Base-by-base conservation (phyloP, 1,284 basidiomycete genomes). In the Xerocomus nothofagi region DNA sequence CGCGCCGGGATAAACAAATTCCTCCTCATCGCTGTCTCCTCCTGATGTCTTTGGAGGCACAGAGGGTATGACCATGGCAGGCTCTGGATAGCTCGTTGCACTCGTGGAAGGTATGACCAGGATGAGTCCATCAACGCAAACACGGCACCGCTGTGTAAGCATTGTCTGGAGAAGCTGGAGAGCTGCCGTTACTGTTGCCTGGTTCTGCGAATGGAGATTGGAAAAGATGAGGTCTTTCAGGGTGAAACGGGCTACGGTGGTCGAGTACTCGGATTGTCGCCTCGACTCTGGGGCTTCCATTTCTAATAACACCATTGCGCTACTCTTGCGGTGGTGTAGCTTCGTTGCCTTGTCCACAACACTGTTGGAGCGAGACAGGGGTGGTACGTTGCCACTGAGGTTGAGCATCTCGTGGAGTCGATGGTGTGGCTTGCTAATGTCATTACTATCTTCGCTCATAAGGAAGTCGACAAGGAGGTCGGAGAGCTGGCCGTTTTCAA, bases 161-260 rank as follows among this genome's bases (percentile, higher is more conserved):
- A 96, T 75, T 1, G 88, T 85, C 55, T 86, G 82, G 18, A 95
- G 71, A 9, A 97, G 76, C 56, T 91, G 88, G 33, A 96, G 71
- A 3, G 91, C 88, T 8, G 91, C 82, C 0, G 86, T 84, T 0
- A 78, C 76, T 0, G 91, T 81, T 0, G 82, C 68, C 47, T 82
- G 78, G 9, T 80, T 81, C 37, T 71, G 71, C 2, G 90, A 92
- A 12, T 79, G 76, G 21, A 96, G 70, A 61, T 92, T 93, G 41
- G 90, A 80, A 39, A 91, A 63, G 5, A 97, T 71, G 23, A 97
- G 77, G 61, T 97, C 93, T 62, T 92, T 93, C 18, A 97, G 74
- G 3, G 91, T 95, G 71, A 93, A 97, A 15, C 93, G 82, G 12
- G 86, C 90, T 68, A 88, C 81, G 0, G 90, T 85, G 4, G 86